Conservation (phyloP, 371 early-diverging fungal species). For the Thermomucor indicae-seudaticae region DNA sequence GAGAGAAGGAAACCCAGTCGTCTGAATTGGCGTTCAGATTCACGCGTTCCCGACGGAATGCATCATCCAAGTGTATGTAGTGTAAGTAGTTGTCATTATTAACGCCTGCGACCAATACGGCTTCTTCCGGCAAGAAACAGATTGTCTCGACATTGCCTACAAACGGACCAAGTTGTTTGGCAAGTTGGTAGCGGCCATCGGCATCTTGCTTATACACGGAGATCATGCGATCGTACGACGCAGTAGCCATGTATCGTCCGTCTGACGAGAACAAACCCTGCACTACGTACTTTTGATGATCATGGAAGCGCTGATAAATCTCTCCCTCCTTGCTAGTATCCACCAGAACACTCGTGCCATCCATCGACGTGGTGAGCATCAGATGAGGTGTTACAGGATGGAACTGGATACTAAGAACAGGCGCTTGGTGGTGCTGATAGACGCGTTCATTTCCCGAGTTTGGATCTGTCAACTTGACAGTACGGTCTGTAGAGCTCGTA, state of each 20-base stretch:
- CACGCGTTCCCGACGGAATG: slow-evolving; percentile 29
- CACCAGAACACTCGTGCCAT: slow-evolving; percentile 58
- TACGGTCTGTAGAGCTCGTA: slow-evolving; percentile 63
- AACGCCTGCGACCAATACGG: slow-evolving; percentile 54
- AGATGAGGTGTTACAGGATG: slow-evolving; percentile 54
- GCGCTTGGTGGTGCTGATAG: slow-evolving; percentile 55
- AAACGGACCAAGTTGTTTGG: slow-evolving; percentile 41
- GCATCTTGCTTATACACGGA: slow-evolving; percentile 44
- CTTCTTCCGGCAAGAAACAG: slow-evolving; percentile 38
- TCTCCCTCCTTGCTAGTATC: slow-evolving; percentile 45
- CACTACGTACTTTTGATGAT: slow-evolving; percentile 71
- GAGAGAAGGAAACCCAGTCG: slow-evolving; percentile 80
- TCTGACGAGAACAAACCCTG: slow-evolving; percentile 58
- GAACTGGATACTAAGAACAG: slow-evolving; percentile 61
- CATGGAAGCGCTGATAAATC: slow-evolving; percentile 49
- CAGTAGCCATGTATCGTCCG: slow-evolving; percentile 59
- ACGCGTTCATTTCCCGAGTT: slow-evolving; percentile 31
- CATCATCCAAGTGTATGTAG: slow-evolving; percentile 50
- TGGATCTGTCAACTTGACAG: slow-evolving; percentile 51
- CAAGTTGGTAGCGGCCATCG: slow-evolving; percentile 9
- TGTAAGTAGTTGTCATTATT: slow-evolving; percentile 74
- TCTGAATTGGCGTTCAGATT: slow-evolving; percentile 81
- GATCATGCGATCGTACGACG: slow-evolving; percentile 68
- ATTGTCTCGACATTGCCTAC: slow-evolving; percentile 59
- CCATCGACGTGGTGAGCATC: slow-evolving; percentile 72